Conservation (phyloP, 352 stramenopile genomes). For the Phytopythium mirpurense region DNA sequence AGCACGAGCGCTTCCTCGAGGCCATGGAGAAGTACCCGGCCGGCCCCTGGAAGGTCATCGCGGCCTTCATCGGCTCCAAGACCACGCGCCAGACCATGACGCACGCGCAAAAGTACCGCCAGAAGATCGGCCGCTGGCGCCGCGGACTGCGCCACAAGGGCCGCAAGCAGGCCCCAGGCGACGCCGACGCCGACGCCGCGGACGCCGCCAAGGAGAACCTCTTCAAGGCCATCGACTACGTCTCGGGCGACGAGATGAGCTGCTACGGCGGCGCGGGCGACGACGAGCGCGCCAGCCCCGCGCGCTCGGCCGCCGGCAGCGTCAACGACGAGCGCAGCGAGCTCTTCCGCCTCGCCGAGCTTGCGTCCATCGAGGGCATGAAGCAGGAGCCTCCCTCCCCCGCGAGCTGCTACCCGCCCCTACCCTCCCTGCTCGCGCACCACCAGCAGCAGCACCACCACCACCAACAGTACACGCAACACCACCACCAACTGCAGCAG, state of each 20-base stretch:
- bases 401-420: constrained; percentile 7
- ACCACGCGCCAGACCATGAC: constrained; percentile 93
- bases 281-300: constrained; percentile 19
- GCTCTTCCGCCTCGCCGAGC: constrained; percentile 68
- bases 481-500: too few relatives aligned
- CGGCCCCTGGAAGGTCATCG: constrained; percentile 81
- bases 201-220: constrained; percentile 53
- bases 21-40: constrained; percentile 85
- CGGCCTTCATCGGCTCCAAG: constrained; percentile 73
- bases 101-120: constrained; percentile 79
- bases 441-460: constrained; percentile 1
- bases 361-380: constrained; percentile 75
- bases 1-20: constrained; percentile 83
- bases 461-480: too few relatives aligned
- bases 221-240: constrained; percentile 60
- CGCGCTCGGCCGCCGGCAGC: constrained; percentile 28
- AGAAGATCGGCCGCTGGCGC: constrained; percentile 82
- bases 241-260: constrained; percentile 46
- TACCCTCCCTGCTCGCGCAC: constrained; percentile 4
- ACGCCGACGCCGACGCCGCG: constrained; percentile 23
- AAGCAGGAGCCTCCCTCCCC: constrained; percentile 39
- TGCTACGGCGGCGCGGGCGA: constrained; percentile 13
- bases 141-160: constrained; percentile 76
- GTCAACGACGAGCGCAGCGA: constrained; percentile 35
- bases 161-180: constrained; percentile 53